Conservation (phyloP, 306 rosid genomes). For the Casuarina equisetifolia region DNA sequence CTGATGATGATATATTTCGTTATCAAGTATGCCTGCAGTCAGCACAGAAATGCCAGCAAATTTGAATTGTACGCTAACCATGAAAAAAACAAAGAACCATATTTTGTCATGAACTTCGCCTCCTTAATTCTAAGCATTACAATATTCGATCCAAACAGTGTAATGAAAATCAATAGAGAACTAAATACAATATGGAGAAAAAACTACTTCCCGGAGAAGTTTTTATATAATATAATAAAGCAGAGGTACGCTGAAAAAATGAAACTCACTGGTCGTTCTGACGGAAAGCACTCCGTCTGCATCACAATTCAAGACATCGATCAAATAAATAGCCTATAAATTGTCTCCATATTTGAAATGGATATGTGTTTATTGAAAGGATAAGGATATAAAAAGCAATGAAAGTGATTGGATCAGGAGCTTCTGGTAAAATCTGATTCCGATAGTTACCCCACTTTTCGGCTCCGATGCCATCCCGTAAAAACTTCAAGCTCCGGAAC, state of each 20-base stretch:
- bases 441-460: slow-evolving; percentile 61
- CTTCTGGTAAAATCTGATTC: not conserved
- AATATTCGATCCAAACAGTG: not conserved
- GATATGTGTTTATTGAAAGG: no score
- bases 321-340: not conserved
- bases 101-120: not conserved
- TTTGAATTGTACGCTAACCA: slow-evolving; percentile 3
- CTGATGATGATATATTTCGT: slow-evolving; percentile 48
- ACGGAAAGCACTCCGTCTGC: slow-evolving; percentile 82
- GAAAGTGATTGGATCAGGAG: not conserved
- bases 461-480: slow-evolving; percentile 30
- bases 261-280: slow-evolving; percentile 76
- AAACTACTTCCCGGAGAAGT: not conserved
- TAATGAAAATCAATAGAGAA: not conserved
- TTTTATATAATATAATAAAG: not conserved
- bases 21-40: slow-evolving; percentile 59
- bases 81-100: slow-evolving; percentile 3
- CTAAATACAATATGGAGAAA: not conserved
- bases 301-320: slow-evolving; percentile 14
- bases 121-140: not conserved
- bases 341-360: not conserved
- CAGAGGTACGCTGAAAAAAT: slow-evolving; percentile 12
- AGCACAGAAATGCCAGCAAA: slow-evolving; percentile 25
- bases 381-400: no score
- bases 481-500: slow-evolving; percentile 51